phyloP scores from a whole-genome alignment of 2,329 filamentous ascomycete species.

The Dactylellina haptotyla region DNA sequence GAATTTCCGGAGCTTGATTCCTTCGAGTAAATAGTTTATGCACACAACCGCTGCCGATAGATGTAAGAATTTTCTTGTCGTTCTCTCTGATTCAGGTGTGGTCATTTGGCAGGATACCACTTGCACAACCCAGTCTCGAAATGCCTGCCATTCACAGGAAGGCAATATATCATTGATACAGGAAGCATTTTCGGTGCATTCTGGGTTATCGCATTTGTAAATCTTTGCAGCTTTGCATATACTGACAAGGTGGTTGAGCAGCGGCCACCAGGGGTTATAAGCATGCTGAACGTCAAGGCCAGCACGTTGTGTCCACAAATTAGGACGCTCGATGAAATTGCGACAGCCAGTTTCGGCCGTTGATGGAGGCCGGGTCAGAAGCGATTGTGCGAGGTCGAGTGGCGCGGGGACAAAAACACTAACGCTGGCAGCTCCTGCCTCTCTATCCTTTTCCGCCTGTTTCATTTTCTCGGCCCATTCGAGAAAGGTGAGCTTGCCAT shows the following conservation, averaged over 20 bases:
- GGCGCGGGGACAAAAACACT: neutral
- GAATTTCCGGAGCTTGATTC: neutral
- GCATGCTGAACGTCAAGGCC: neutral
- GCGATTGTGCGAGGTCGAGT: neutral
- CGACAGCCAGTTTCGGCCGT: neutral
- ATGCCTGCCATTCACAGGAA: slow-evolving; percentile 12
- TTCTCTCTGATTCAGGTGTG: neutral
- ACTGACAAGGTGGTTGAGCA: slow-evolving; percentile 21
- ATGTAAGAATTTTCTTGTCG: neutral
- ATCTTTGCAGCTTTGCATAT: slow-evolving; percentile 21
- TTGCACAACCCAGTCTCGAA: slow-evolving; percentile 28
- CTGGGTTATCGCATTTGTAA: slow-evolving; percentile 9
- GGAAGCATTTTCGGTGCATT: neutral
- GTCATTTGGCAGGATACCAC: slow-evolving; percentile 11
- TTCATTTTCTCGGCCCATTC: neutral
- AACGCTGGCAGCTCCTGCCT: neutral
- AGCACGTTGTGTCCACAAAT: neutral
- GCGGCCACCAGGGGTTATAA: slow-evolving; percentile 13
- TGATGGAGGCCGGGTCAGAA: neutral
- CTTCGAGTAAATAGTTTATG: slow-evolving; percentile 20
- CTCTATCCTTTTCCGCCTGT: neutral
- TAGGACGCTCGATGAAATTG: slow-evolving; percentile 3
- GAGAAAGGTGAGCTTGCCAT: neutral
- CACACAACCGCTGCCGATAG: slow-evolving; percentile 4
- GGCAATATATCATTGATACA: slow-evolving; percentile 5